Evolutionary conservation across 2,329 filamentous ascomycete genomes (phyloP).

Genomic region (Ascochyta clinopodiicola): DNA sequence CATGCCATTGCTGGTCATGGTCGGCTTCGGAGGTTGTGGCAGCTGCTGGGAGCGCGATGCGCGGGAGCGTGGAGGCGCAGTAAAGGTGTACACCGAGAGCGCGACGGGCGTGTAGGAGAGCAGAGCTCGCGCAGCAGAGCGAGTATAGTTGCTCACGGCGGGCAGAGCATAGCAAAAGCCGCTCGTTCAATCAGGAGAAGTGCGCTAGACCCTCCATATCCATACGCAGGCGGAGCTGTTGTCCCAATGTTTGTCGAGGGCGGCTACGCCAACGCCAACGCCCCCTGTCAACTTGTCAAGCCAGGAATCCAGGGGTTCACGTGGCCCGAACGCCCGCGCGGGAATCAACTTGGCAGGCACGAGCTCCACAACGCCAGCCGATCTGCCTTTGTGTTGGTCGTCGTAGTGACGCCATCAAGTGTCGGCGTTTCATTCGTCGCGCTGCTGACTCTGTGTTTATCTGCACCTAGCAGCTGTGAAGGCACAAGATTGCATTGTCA

Average conservation of each 20-base stretch:
- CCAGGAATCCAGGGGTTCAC: constrained; percentile 12
- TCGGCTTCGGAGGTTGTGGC: constrained; percentile 13
- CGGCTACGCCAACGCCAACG: constrained; percentile 2
- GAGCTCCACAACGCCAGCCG: constrained; percentile 10
- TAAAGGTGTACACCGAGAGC: constrained; percentile 27
- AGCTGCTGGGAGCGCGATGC: constrained; percentile 1
- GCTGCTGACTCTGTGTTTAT: neutral
- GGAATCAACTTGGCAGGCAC: constrained; percentile 13
- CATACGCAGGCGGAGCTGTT: constrained; percentile 5
- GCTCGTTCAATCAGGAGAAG: constrained; percentile 15
- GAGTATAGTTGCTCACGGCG: constrained; percentile 37
- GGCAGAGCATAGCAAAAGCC: constrained; percentile 31
- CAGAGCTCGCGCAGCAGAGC: constrained; percentile 34
- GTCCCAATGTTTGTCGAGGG: constrained; percentile 11
- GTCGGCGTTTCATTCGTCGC: constrained; percentile 3
- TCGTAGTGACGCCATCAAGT: constrained; percentile 13
- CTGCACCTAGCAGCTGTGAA: neutral
- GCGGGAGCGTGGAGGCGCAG: constrained; percentile 31
- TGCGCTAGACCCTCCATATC: constrained; percentile 9
- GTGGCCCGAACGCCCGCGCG: constrained; percentile 10
- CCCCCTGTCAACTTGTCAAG: constrained; percentile 18
- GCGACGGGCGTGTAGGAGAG: constrained; percentile 31
- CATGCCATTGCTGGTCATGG: constrained; percentile 45
- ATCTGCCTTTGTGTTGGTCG: constrained; percentile 3
- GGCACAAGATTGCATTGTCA: neutral